These are phyloP conservation scores for Brettanomyces anomalus DNA, from an alignment of 805 yeast species.

Conservation along the genomic window DNA sequence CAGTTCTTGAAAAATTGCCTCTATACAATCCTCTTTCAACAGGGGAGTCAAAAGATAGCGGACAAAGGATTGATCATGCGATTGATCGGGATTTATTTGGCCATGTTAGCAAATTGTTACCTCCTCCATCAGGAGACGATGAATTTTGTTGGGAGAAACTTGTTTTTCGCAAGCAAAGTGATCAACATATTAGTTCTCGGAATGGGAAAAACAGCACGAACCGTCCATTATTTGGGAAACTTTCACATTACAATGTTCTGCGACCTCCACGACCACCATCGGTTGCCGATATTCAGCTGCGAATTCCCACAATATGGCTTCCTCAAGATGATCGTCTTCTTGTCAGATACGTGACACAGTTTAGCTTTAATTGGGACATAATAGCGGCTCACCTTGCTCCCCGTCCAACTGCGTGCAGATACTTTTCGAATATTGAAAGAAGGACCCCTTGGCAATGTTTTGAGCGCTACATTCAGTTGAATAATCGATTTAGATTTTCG, in stretches of 20 bases:
- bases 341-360: constrained; percentile 75
- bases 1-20: constrained; percentile 40
- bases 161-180: constrained; percentile 39
- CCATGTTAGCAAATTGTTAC: constrained; percentile 57
- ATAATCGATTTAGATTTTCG: constrained; percentile 75
- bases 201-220: constrained; percentile 13
- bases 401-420: constrained; percentile 49
- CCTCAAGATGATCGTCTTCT: constrained; percentile 86
- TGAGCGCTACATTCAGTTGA: constrained; percentile 88
- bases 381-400: constrained; percentile 74
- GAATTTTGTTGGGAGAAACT: constrained; percentile 50
- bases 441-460: constrained; percentile 99
- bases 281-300: constrained; percentile 62
- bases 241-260: constrained; percentile 51
- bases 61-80: constrained; percentile 21
- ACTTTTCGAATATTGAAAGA: constrained; percentile 82
- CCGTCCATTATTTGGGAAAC: constrained; percentile 50
- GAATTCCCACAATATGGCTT: constrained; percentile 93
- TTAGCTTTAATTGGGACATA: constrained; percentile 87
- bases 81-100: constrained; percentile 26
- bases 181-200: constrained; percentile 30
- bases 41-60: constrained; percentile 6
- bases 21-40: constrained; percentile 36
- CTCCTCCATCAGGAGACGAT: constrained; percentile 46
- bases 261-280: constrained; percentile 92